phyloP scores from a whole-genome alignment of 345 rosid genomes.

The Eucalyptus dawsonii region DNA sequence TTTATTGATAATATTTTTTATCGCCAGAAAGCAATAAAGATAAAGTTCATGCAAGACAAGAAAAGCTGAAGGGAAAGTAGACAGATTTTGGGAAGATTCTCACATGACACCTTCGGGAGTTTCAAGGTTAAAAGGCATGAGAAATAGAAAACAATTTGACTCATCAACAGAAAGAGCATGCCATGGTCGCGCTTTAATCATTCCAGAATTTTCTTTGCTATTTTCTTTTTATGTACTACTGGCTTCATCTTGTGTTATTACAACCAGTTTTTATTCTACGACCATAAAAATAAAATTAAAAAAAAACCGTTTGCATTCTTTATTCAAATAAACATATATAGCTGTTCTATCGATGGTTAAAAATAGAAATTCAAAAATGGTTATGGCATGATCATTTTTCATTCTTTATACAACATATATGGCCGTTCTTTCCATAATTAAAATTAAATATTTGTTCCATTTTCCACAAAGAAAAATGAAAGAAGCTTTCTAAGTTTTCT shows the following conservation, averaged over 20 bases:
- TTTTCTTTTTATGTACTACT: background rate
- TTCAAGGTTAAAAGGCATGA: background rate
- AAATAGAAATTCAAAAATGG: background rate
- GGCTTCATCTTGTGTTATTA: background rate
- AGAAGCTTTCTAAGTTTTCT: background rate
- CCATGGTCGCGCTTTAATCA: background rate
- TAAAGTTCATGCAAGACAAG: background rate
- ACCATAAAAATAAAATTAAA: too few relatives aligned
- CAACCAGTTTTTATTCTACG: background rate
- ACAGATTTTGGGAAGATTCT: background rate
- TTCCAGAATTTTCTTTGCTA: background rate
- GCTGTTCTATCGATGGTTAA: background rate
- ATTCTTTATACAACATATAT: background rate
- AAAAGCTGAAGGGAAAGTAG: background rate
- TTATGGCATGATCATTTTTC: background rate
- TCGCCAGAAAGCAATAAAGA: background rate
- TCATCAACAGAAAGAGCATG: background rate
- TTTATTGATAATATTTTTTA: background rate
- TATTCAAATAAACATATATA: background rate
- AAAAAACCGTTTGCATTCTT: background rate
- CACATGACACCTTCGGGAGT: background rate
- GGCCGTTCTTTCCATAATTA: background rate
- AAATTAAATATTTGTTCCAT: background rate
- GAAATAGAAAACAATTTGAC: background rate
- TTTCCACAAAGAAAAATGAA: background rate